Base-by-base conservation (phyloP, 495 filamentous ascomycete species). In the Hamigera avellanea region DNA sequence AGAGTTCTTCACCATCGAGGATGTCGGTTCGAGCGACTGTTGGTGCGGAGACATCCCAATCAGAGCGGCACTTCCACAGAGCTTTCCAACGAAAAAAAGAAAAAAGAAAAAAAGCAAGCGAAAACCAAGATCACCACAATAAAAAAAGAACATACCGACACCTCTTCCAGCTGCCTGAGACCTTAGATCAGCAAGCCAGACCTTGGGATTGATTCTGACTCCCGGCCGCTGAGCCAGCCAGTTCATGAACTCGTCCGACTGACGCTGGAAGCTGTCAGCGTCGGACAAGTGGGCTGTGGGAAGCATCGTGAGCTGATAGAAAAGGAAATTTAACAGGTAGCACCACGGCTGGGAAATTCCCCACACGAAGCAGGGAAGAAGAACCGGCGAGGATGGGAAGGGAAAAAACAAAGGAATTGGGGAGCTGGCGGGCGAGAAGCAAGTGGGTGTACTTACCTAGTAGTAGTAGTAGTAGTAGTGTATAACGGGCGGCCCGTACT, bases 1-100 rank as follows among this genome's bases (percentile, higher is more conserved):
- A 83, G 33, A 82, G 64, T 44, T 76, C 63, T 62, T 79, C 76
- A 39, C 76, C 75, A 45, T 73, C 70, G 14, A 58, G 50, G 29
- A 83, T 70, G 43, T 76, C 67, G 45, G 58, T 37, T 19, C 50
- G 51, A 19, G 79, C 76, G 45, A 81, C 75, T 80, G 36, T 13
- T 38, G 16, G 21, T 29, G 16, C 26, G 38, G 44, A 45, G 33
- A 19, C 28, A 19, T 15, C 23, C 16, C 19, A 27, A 39, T 66
- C 40, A 63, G 57, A 46, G 35, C 36, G 19, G 13, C 8, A 28
- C 15, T 31, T 42, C n/a, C 48, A 18, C 15, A 16, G 16, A 32
- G 39, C 29, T 33, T n/a, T 10, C 12, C 9, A 17, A 8, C 28
- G 13, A 40, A 19, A 34, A 39, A 39, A 40, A 17, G 9, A 39